Conservation (phyloP, 495 filamentous ascomycete genomes). For the Amorphotheca resinae region DNA sequence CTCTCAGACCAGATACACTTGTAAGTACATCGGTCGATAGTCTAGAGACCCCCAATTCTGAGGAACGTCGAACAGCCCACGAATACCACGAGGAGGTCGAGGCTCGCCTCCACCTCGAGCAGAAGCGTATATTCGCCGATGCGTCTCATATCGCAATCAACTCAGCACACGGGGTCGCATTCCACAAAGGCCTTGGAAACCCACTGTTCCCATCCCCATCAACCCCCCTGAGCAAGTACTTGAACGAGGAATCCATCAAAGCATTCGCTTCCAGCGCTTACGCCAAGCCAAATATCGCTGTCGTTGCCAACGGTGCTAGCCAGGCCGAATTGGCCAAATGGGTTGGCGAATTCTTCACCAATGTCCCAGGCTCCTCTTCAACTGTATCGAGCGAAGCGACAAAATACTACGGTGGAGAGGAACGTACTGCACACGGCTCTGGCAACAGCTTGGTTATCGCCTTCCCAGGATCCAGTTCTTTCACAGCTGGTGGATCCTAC, state of each 20-base stretch:
- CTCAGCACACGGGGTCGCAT: conserved; percentile 77
- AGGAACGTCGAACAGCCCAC: conserved; percentile 43
- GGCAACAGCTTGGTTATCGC: conserved; percentile 74
- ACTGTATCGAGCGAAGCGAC: conserved; percentile 32
- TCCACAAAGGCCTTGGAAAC: conserved; percentile 83
- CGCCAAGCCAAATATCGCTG: conserved; percentile 75
- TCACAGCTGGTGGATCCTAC: conserved; percentile 51
- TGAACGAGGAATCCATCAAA: conserved; percentile 56
- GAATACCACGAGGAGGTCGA: conserved; percentile 80
- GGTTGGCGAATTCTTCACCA: conserved; percentile 79
- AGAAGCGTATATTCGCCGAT: conserved; percentile 52
- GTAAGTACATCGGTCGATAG: conserved; percentile 31
- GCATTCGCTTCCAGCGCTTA: conserved; percentile 67
- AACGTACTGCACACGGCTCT: conserved; percentile 64
- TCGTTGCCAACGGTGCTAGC: conserved; percentile 79
- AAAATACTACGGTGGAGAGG: conserved; percentile 91
- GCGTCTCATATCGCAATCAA: conserved; percentile 65
- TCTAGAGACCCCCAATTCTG: conserved; percentile 1
- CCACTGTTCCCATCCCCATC: conserved; percentile 56
- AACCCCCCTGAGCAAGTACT: conserved; percentile 61
- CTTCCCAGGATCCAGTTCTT: conserved; percentile 79
- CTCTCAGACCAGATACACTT: conserved; percentile 68
- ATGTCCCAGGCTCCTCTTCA: conserved; percentile 28
- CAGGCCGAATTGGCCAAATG: conserved; percentile 72
- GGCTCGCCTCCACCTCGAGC: conserved; percentile 54